Evolutionary conservation across 768 basidiomycete species (phyloP).

Genomic region (Lactarius sanguifluus): DNA sequence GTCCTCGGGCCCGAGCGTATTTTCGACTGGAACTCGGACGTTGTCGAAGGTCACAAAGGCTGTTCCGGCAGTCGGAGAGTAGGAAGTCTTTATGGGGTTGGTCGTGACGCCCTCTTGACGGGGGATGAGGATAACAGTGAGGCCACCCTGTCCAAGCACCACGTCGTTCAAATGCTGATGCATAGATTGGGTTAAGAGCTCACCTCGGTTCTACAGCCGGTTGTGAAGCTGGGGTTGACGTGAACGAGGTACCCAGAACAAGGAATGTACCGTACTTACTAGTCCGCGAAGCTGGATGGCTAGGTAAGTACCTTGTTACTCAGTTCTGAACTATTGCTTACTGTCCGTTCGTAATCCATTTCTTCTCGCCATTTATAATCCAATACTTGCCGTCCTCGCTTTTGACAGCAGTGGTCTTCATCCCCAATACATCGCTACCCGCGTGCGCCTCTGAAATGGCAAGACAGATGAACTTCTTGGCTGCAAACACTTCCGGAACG

Average conservation of each 20-base stretch:
- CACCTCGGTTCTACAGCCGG: conserved; percentile 65
- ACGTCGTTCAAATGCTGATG: conserved; percentile 36
- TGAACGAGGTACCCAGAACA: not conserved
- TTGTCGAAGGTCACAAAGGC: conserved; percentile 78
- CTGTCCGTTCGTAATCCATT: conserved; percentile 81
- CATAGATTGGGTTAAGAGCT: conserved; percentile 30
- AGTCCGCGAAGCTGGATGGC: conserved; percentile 39
- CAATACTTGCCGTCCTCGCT: conserved; percentile 80
- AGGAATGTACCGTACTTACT: conserved; percentile 32
- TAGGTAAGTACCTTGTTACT: conserved; percentile 7
- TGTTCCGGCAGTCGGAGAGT: conserved; percentile 86
- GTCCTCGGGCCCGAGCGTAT: conserved; percentile 80
- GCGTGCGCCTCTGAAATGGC: conserved; percentile 90
- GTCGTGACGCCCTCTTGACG: conserved; percentile 79
- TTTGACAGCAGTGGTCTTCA: conserved; percentile 77
- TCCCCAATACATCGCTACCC: conserved; percentile 80
- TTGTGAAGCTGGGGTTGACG: conserved; percentile 51
- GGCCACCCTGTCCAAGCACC: conserved; percentile 43
- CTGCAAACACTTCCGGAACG: conserved; percentile 65
- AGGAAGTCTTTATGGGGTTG: conserved; percentile 82
- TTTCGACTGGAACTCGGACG: conserved; percentile 82
- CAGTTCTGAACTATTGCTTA: conserved; percentile 33
- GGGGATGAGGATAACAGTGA: conserved; percentile 88
- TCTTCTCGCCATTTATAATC: conserved; percentile 86
- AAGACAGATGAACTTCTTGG: conserved; percentile 82